Conservation (phyloP, 257 asterid species). For the Thymus mandschuricus region DNA sequence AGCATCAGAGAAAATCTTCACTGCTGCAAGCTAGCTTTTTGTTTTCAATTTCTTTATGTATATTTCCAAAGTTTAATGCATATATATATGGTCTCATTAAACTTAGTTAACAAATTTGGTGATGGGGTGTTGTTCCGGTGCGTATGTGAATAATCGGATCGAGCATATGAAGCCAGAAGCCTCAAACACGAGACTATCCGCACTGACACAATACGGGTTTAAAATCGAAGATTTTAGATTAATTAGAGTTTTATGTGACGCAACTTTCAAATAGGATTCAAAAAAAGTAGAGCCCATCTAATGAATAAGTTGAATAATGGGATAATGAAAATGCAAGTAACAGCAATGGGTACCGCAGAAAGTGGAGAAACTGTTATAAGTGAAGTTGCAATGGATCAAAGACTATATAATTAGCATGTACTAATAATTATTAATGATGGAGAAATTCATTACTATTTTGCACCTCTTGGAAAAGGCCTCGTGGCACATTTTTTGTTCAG, state of each 20-base stretch:
- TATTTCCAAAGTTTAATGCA: not conserved
- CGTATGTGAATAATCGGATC: too few species aligned
- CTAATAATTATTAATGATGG: not conserved
- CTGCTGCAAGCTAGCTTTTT: not conserved
- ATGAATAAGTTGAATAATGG: not conserved
- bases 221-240: too few species aligned
- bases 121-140: too few species aligned
- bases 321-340: not conserved
- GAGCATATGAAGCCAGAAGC: too few species aligned
- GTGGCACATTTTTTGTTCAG: not conserved
- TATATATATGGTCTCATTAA: too few species aligned
- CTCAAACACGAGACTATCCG: too few species aligned
- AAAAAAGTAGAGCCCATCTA: not conserved
- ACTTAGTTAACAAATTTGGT: too few species aligned
- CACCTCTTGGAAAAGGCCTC: not conserved
- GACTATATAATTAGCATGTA: not conserved
- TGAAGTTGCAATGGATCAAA: not conserved
- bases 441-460: not conserved
- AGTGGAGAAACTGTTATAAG: not conserved
- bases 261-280: too few species aligned
- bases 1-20: not conserved
- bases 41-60: not conserved
- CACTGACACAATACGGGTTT: too few species aligned
- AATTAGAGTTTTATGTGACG: too few species aligned
- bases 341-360: not conserved